Evolutionary conservation across 768 basidiomycete genomes (phyloP).

Genomic region (Tephrocybe rancida): DNA sequence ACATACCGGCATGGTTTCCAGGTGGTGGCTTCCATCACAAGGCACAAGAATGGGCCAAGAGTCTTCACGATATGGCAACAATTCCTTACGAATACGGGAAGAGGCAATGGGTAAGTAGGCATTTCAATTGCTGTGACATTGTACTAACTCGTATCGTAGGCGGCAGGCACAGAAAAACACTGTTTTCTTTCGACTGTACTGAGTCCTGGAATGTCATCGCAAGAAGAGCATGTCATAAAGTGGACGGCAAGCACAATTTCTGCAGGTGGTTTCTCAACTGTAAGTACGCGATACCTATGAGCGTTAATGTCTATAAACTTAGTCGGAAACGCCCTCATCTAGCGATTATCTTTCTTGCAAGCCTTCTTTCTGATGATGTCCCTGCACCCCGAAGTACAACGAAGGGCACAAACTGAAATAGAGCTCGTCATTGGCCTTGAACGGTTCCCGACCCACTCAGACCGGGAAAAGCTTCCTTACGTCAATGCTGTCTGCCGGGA

Average conservation of each 20-base stretch:
- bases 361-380: slow-evolving; percentile 32
- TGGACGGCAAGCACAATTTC: neutral
- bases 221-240: slow-evolving; percentile 2
- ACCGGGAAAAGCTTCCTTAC: slow-evolving; percentile 25
- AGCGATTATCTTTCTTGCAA: slow-evolving; percentile 4
- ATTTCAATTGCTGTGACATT: neutral
- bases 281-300: neutral
- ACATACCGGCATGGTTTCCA: slow-evolving; percentile 11
- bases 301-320: neutral
- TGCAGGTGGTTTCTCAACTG: slow-evolving; percentile 1
- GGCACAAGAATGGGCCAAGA: neutral
- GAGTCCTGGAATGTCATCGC: neutral
- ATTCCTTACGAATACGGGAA: slow-evolving; percentile 1
- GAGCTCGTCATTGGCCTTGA: slow-evolving; percentile 21
- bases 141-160: neutral
- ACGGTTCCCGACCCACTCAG: slow-evolving; percentile 24
- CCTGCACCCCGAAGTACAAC: slow-evolving; percentile 24
- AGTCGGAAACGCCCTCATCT: too few relatives aligned
- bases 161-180: neutral
- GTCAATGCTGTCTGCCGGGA: slow-evolving; percentile 24
- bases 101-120: neutral
- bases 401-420: slow-evolving; percentile 24
- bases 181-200: neutral
- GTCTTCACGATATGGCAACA: neutral
- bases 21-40: slow-evolving; percentile 4